These are phyloP conservation scores for Strobilomyces echinocephalus DNA, from an alignment of 768 basidiomycete genomes.

Conservation along the genomic window DNA sequence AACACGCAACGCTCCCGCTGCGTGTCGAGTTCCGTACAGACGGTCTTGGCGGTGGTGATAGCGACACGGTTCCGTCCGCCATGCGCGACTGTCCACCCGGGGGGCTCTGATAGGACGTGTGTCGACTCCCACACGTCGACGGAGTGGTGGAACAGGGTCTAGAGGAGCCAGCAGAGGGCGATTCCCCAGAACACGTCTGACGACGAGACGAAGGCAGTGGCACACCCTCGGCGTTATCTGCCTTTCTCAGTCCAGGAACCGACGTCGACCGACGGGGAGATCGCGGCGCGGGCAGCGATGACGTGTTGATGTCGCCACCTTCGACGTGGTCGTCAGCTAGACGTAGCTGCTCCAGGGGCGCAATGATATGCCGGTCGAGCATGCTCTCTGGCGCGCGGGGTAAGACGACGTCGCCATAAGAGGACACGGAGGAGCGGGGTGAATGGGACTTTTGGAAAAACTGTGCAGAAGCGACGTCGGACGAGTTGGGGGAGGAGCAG, in stretches of 20 bases:
- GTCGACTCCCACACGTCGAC: constrained; percentile 34
- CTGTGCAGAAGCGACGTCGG: constrained; percentile 49
- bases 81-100: constrained; percentile 2
- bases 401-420: constrained; percentile 39
- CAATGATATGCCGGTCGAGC: constrained; percentile 45
- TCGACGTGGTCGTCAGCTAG: constrained; percentile 29
- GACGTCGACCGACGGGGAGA: constrained; percentile 20
- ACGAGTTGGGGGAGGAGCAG: constrained; percentile 59
- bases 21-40: constrained; percentile 10
- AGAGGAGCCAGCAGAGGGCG: constrained; percentile 31
- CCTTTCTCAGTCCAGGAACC: constrained; percentile 11
- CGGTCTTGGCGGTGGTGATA: constrained; percentile 29
- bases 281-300: background rate
- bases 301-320: background rate
- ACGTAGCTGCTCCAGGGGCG: constrained; percentile 51
- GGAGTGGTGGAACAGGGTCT: constrained; percentile 40
- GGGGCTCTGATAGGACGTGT: constrained; percentile 34
- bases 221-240: constrained; percentile 9
- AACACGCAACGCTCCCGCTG: constrained; percentile 6
- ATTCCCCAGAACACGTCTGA: constrained; percentile 10
- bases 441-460: constrained; percentile 49
- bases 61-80: constrained; percentile 19
- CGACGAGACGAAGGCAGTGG: constrained; percentile 11
- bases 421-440: constrained; percentile 53
- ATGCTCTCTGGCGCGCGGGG: constrained; percentile 36